Evolutionary conservation across 768 basidiomycete species (phyloP).

Genomic region (Lyophyllum atratum): DNA sequence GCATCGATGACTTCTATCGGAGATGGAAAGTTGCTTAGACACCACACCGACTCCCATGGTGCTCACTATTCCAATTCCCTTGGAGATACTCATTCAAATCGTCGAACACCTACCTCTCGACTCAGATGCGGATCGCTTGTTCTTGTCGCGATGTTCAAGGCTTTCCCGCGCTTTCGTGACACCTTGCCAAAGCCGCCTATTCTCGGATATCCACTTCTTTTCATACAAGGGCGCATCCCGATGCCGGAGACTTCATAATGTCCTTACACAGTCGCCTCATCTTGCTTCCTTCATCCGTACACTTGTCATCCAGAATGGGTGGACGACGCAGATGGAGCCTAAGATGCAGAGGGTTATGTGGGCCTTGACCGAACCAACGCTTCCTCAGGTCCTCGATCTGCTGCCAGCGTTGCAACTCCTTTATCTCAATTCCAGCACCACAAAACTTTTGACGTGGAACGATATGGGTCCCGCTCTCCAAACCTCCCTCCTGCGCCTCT

Average conservation of each 20-base stretch:
- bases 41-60: background rate
- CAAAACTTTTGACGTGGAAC: background rate
- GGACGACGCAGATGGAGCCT: background rate
- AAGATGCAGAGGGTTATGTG: background rate
- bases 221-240: background rate
- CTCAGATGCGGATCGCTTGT: background rate
- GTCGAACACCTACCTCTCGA: background rate
- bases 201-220: background rate
- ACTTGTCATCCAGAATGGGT: slow-evolving; percentile 1
- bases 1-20: no score
- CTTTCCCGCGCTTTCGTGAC: background rate
- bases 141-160: background rate
- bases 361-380: slow-evolving; percentile 1
- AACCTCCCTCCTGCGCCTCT: slow-evolving; percentile 3
- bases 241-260: background rate
- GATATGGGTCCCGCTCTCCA: background rate
- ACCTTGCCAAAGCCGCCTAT: slow-evolving; percentile 5
- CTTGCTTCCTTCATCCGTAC: background rate
- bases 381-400: slow-evolving; percentile 5
- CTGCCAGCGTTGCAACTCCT: slow-evolving; percentile 2
- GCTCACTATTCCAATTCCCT: background rate
- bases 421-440: background rate
- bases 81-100: background rate
- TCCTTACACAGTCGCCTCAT: slow-evolving; percentile 1
- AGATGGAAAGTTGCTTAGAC: no score